Base-by-base conservation (phyloP, 2,329 filamentous ascomycete genomes). In the Anthostomella pinea region DNA sequence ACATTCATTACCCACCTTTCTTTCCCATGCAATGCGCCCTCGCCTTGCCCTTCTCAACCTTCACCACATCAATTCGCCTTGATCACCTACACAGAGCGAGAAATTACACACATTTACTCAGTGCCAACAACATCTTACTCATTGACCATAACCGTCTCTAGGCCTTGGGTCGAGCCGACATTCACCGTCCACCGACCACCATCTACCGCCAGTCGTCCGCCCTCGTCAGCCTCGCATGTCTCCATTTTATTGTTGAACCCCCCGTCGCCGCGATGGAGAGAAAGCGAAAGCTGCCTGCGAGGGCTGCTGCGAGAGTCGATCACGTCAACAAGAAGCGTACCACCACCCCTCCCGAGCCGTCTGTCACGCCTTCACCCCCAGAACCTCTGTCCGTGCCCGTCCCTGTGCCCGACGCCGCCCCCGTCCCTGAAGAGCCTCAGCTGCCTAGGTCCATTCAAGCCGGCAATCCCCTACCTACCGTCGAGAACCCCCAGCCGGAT, bases 391-490 rank as follows among this genome's bases (percentile, higher is more conserved):
- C 41, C 8, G 41, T 46, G 14, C 59, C 65, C 6, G 51, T 54
- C 34, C 59, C 65, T 6, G 60, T 59, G 26, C 63, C 66, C 46
- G 42, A 61, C 58, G 37, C 61, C 60, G 42, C 65, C 61, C 15
- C 52, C 57, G 31, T 60, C 62, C 26, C 54, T 47, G 47, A 62
- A 62, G 48, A 58, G 22, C 39, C 51, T 16, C 64, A 30, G 15
- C 55, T 90, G 36, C 85, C 85, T 17, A 78, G 71, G 44, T 78
- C 76, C 29, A 65, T 89, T 22, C 67, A 74, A 49, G 64, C 82
- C 2, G 81, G 80, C 31, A 79, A 83, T 53, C 81, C 85, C 11
- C 65, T 91, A 20, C 86, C 86, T 3, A 86, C 81, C 0, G 73
- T 89, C 10, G 74, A 82, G 48, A 72, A 77, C 31, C 69, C 80